A percentile compares a stretch with the other conserved stretches of the same genome.
Conservation (phyloP, 2,329 filamentous ascomycete genomes). For the Ascochyta lentis region DNA sequence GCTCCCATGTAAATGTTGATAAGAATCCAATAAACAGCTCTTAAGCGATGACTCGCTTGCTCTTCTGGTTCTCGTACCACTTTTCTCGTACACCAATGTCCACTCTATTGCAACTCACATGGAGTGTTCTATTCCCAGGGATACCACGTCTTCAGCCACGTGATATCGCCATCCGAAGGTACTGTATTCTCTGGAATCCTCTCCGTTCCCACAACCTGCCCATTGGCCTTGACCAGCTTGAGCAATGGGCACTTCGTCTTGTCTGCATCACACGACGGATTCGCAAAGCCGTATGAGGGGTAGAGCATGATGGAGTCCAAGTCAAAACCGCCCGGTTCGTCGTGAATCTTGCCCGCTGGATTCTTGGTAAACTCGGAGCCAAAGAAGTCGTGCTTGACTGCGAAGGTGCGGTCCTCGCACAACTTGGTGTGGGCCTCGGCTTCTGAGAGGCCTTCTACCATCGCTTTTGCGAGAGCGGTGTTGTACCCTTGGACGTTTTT, state of each 20-base stretch:
- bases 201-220: not conserved
- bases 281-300: not conserved
- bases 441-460: not conserved
- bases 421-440: not conserved
- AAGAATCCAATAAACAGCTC: no score
- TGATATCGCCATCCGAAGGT: not conserved
- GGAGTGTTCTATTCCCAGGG: not conserved
- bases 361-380: not conserved
- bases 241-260: not conserved
- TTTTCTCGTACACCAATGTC: no score
- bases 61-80: no score
- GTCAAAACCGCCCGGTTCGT: constrained; percentile 12
- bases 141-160: constrained; percentile 12
- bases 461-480: not conserved
- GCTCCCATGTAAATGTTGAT: no score
- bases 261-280: not conserved
- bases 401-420: not conserved
- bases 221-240: not conserved
- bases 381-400: not conserved
- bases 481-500: not conserved
- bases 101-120: no score
- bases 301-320: constrained; percentile 13
- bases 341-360: not conserved
- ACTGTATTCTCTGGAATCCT: not conserved
- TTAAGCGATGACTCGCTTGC: no score